Conservation (phyloP, 108 stramenopile species). For the Nitzschia sp. region DNA sequence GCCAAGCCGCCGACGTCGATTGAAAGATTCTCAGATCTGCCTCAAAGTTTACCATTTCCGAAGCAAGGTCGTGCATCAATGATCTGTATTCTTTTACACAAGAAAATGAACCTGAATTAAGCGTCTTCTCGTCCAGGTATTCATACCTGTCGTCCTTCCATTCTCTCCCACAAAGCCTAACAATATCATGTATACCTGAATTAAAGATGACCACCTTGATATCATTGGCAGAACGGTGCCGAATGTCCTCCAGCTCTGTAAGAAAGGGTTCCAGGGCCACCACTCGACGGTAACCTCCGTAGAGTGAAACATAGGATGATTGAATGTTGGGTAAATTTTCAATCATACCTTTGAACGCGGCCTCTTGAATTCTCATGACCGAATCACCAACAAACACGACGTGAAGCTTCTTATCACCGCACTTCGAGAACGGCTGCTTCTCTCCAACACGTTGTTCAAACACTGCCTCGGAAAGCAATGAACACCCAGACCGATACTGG, state of each 20-base stretch:
- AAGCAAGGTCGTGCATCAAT: conserved; percentile 39
- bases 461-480: background rate
- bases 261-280: conserved; percentile 10
- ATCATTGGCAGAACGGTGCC: conserved; percentile 12
- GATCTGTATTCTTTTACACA: conserved; percentile 54
- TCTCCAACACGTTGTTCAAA: background rate
- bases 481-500: background rate
- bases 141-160: conserved; percentile 29
- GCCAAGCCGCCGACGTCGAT: conserved; percentile 76
- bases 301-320: conserved; percentile 8
- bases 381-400: conserved; percentile 81
- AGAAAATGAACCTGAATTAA: conserved; percentile 30
- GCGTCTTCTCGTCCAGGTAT: conserved; percentile 20
- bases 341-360: conserved; percentile 26
- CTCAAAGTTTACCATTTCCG: conserved; percentile 31
- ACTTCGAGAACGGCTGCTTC: conserved; percentile 10
- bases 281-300: conserved; percentile 30
- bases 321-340: conserved; percentile 11
- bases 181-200: conserved; percentile 77
- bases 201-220: conserved; percentile 66
- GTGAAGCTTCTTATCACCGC: conserved; percentile 35
- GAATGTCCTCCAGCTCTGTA: conserved; percentile 3
- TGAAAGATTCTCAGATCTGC: conserved; percentile 66
- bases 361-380: conserved; percentile 62
- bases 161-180: conserved; percentile 58